phyloP scores from a whole-genome alignment of 1,284 basidiomycete species.

The Porodaedalea pini region DNA sequence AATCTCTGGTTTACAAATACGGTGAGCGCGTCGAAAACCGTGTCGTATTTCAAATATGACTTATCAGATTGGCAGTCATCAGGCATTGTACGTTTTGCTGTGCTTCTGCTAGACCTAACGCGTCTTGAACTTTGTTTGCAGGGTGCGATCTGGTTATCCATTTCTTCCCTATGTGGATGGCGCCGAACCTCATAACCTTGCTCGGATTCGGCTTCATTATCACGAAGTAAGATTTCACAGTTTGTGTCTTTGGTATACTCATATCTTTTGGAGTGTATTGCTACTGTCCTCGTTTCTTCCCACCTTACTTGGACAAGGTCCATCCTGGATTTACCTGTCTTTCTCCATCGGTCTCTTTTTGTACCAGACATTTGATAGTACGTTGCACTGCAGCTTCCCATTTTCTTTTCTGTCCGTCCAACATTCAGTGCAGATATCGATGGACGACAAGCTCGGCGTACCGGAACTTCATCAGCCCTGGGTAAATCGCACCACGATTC shows the following conservation, averaged over 20 bases:
- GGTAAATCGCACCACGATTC: slow-evolving; percentile 15
- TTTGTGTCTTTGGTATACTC: background rate
- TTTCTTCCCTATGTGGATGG: slow-evolving; percentile 25
- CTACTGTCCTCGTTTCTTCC: slow-evolving; percentile 22
- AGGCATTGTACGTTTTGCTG: slow-evolving; percentile 21
- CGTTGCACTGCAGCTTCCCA: background rate
- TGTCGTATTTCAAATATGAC: too few species aligned
- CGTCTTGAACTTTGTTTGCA: background rate
- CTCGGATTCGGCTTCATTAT: slow-evolving; percentile 24
- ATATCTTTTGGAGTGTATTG: slow-evolving; percentile 16
- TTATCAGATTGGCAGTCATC: slow-evolving; percentile 17
- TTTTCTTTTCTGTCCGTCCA: background rate
- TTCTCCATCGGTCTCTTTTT: slow-evolving; percentile 26
- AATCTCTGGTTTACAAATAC: slow-evolving; percentile 25
- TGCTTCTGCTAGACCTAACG: background rate
- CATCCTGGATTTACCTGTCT: slow-evolving; percentile 25
- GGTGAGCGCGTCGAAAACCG: slow-evolving; percentile 7
- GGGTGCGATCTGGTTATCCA: slow-evolving; percentile 25
- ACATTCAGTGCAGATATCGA: slow-evolving; percentile 22
- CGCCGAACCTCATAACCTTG: slow-evolving; percentile 26
- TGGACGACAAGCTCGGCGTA: slow-evolving; percentile 26
- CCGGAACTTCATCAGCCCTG: slow-evolving; percentile 26
- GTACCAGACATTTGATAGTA: slow-evolving; percentile 29
- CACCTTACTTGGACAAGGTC: slow-evolving; percentile 21
- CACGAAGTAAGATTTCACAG: slow-evolving; percentile 21